Evolutionary conservation across 495 filamentous ascomycete genomes (phyloP).

Genomic region (Penicillium verhagenii): DNA sequence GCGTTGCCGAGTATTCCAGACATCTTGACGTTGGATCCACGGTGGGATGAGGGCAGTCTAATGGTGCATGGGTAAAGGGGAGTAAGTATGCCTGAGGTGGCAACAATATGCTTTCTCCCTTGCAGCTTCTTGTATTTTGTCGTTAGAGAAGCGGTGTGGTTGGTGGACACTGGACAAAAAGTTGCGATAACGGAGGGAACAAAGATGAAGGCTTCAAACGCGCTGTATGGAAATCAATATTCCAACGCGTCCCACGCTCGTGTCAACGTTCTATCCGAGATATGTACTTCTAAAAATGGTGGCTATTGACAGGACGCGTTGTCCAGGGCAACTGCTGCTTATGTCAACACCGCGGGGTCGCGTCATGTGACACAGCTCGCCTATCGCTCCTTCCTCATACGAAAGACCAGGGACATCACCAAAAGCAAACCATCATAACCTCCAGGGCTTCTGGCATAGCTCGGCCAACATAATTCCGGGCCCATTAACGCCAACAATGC

Average conservation of each 20-base stretch:
- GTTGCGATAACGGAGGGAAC: not conserved
- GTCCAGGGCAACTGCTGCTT: slow-evolving; percentile 23
- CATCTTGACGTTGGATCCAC: slow-evolving; percentile 15
- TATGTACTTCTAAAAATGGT: not conserved
- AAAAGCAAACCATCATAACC: too few species aligned
- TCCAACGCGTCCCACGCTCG: slow-evolving; percentile 7
- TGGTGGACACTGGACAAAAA: not conserved
- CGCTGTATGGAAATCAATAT: not conserved
- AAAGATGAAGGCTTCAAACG: not conserved
- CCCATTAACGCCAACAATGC: too few species aligned
- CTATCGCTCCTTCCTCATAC: too few species aligned
- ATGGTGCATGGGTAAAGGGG: slow-evolving; percentile 2
- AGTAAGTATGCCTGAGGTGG: not conserved
- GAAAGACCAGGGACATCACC: too few species aligned
- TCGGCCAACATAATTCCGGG: too few species aligned
- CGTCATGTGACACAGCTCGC: slow-evolving; percentile 8
- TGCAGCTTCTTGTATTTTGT: slow-evolving; percentile 17
- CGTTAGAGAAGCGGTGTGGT: slow-evolving; percentile 18
- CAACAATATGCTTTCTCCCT: slow-evolving; percentile 3
- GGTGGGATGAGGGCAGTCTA: not conserved
- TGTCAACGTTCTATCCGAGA: slow-evolving; percentile 1
- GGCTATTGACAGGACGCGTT: slow-evolving; percentile 19
- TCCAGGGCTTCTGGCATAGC: too few species aligned
- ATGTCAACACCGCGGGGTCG: slow-evolving; percentile 9
- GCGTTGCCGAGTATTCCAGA: slow-evolving; percentile 26